A percentile compares a stretch with the other conserved stretches of the same genome.
Conservation (phyloP, 1,284 basidiomycete species). For the Malassezia equina region DNA sequence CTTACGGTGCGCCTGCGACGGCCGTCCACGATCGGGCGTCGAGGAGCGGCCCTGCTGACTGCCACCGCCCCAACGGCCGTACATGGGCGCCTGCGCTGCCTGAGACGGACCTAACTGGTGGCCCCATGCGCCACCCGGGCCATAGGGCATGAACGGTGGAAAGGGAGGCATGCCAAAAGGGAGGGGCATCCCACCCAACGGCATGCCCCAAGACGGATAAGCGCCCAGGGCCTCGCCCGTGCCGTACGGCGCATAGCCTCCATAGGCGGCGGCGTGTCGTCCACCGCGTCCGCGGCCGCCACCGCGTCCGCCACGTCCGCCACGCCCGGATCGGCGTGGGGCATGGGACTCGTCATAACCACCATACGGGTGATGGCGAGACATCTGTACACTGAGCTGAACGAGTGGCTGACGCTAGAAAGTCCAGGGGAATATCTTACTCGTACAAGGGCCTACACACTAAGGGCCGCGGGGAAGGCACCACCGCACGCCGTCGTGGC, state of each 20-base stretch:
- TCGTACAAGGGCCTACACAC: background rate
- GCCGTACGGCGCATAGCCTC: conserved; percentile 12
- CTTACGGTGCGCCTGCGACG: background rate
- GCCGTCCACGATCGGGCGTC: background rate
- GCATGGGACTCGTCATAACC: conserved; percentile 56
- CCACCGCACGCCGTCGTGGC: background rate
- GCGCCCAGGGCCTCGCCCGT: background rate
- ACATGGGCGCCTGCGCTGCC: background rate
- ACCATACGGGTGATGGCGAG: conserved; percentile 74
- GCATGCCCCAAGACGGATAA: background rate
- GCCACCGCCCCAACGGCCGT: background rate
- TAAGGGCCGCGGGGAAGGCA: background rate
- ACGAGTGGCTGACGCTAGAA: background rate
- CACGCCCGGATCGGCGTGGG: conserved; percentile 14
- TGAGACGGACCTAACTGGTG: background rate
- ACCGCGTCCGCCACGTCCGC: conserved; percentile 23
- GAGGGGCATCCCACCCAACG: background rate
- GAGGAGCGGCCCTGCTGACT: conserved; percentile 11
- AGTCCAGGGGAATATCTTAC: background rate
- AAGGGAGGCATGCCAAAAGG: background rate
- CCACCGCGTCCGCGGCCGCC: conserved; percentile 15
- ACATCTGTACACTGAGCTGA: background rate
- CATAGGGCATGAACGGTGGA: background rate
- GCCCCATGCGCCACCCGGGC: background rate
- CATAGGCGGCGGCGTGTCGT: conserved; percentile 6